Evolutionary conservation across 106 monocot genomes (phyloP).

Genomic region (Chionographis japonica): DNA sequence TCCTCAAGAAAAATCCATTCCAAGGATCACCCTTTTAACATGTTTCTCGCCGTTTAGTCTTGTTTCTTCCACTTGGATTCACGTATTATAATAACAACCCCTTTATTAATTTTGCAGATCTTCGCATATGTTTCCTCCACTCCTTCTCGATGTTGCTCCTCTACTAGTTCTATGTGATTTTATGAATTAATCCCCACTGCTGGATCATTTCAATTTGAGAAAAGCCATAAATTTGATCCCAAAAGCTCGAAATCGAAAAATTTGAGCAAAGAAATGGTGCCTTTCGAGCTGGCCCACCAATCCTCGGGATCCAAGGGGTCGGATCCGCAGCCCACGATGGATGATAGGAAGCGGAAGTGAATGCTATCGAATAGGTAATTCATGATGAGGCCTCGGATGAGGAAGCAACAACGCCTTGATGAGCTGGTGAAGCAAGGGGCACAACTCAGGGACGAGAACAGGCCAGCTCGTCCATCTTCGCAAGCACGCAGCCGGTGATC

Average conservation of each 20-base stretch:
- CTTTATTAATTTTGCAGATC: constrained; percentile 43
- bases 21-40: too few species aligned
- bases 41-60: too few species aligned
- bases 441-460: constrained; percentile 34
- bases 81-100: neutral
- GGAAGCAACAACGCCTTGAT: constrained; percentile 65
- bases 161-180: constrained; percentile 82
- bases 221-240: neutral
- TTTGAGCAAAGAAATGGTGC: neutral
- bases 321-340: neutral
- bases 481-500: too few species aligned
- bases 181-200: constrained; percentile 28
- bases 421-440: constrained; percentile 35
- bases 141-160: constrained; percentile 78
- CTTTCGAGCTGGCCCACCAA: neutral
- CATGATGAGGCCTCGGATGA: constrained; percentile 50
- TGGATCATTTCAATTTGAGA: neutral
- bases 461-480: too few species aligned
- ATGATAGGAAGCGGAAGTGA: constrained; percentile 57
- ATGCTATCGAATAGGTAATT: constrained; percentile 75
- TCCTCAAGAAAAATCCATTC: too few species aligned
- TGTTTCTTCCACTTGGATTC: too few species aligned
- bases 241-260: neutral
- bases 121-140: constrained; percentile 49
- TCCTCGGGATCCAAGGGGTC: constrained; percentile 15